Base-by-base conservation (phyloP, 306 rosid species). In the Fragaria nilgerrensis region DNA sequence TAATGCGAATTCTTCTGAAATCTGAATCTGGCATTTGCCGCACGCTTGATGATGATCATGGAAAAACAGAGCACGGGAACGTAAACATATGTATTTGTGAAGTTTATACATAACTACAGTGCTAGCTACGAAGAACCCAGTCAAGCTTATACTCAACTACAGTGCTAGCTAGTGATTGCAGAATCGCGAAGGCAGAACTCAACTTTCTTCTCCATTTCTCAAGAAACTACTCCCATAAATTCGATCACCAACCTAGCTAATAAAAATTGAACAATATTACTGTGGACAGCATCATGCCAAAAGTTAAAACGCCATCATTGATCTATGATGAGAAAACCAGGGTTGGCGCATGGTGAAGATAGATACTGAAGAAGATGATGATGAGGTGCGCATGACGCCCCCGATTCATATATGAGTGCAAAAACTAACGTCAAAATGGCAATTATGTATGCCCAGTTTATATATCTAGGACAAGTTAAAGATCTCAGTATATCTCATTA, bases 1-100 rank as follows among this genome's bases (percentile, higher is more conserved):
- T 49, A 3, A 49, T 56, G 63, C n/a, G 14, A 27, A 62, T 62
- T 63, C 68, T 63, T 63, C 68, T 32, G 68, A 34, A 63, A 29
- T 64, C 44, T 34, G 69, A 64, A 9, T 64, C 69, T 64, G 69
- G 69, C 69, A 64, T 64, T 64, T 64, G 23, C 44, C 45, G 44
- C 69, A 64, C 44, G 44, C 69, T 64, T 32, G 23, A 8, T 61
- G 37, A 61, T 22, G 34, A 58, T 23, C 17, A n/a, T 22, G n/a
- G 36, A 25, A 1, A 62, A 41, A 63, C 16, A 17, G 10, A 62
- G 44, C 12, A 61, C 66, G 5, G 32, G 69, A 7, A 32, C 36
- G 36, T 29, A 64, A 6, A 45, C 23, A 2, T 64, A 59, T 29
- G 32, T 1, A 14, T 5, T 2, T 8, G 45, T 34, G 9, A n/a